Conservation (phyloP, 164 flowering plant genomes). For the Malania oleifera region DNA sequence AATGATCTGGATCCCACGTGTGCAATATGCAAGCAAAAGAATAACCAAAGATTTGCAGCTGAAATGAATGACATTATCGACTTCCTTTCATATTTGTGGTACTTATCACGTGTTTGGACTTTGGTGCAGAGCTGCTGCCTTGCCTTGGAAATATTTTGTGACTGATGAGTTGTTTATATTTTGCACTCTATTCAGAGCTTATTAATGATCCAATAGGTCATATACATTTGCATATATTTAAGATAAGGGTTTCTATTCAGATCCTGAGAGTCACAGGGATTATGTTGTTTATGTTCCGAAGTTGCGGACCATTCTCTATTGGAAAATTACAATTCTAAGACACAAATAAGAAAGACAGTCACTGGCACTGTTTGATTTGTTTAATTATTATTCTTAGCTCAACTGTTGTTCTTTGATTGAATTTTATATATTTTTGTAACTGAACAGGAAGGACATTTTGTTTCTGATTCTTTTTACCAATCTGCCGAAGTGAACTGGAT, state of each 20-base stretch:
- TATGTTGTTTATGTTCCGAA: neutral
- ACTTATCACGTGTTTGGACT: no score
- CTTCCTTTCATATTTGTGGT: no score
- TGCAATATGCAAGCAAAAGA: no score
- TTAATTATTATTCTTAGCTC: neutral
- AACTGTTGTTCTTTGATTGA: neutral
- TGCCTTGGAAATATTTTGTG: no score
- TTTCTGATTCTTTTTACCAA: neutral
- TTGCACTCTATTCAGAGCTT: neutral
- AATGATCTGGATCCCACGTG: no score
- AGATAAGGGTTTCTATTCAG: neutral
- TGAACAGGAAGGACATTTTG: neutral
- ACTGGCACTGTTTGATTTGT: neutral
- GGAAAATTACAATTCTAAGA: no score
- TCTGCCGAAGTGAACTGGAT: slow-evolving; percentile 7
- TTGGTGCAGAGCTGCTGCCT: no score
- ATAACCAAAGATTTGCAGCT: no score
- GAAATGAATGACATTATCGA: no score
- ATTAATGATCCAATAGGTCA: neutral
- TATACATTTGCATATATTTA: neutral
- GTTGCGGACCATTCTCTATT: neutral
- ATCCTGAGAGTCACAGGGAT: neutral
- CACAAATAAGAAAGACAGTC: no score
- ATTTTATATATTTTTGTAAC: neutral
- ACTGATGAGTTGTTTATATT: no score